A percentile compares a stretch with the other conserved stretches of the same genome.
These are phyloP conservation scores for Starmerella etchellsii DNA, from an alignment of 805 yeast species.

Conservation along the genomic window DNA sequence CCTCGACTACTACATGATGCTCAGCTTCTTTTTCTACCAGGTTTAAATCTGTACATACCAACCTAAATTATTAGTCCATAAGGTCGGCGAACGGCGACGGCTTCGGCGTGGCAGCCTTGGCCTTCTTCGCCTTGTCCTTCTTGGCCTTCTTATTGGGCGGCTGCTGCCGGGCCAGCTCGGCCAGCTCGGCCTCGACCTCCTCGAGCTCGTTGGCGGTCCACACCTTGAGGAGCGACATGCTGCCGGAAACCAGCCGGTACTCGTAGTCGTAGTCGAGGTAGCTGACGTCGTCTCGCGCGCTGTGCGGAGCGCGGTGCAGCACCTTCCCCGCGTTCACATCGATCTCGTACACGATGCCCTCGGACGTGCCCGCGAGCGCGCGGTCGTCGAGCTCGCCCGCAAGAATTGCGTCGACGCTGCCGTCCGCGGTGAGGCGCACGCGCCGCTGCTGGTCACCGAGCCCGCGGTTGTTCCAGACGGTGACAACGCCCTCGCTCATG, in stretches of 20 bases:
- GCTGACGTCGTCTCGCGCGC: slow-evolving; percentile 58
- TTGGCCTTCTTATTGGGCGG: slow-evolving; percentile 7
- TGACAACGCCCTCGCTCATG: slow-evolving; percentile 80
- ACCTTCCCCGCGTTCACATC: slow-evolving; percentile 53
- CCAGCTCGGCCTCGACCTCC: slow-evolving; percentile 1
- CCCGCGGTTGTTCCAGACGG: slow-evolving; percentile 66
- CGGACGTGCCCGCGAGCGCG: slow-evolving; percentile 46
- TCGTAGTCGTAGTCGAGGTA: slow-evolving; percentile 67
- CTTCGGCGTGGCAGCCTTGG: background rate
- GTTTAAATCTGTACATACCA: background rate
- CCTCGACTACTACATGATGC: slow-evolving; percentile 27
- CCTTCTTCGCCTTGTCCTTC: slow-evolving; percentile 5
- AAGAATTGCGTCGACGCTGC: slow-evolving; percentile 57
- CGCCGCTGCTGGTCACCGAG: slow-evolving; percentile 62
- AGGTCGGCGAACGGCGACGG: slow-evolving; percentile 13
- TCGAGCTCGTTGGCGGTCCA: slow-evolving; percentile 39
- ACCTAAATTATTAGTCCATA: background rate
- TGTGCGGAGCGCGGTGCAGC: slow-evolving; percentile 54
- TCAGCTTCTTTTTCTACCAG: background rate
- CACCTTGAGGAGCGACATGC: slow-evolving; percentile 67
- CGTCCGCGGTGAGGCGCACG: slow-evolving; percentile 48
- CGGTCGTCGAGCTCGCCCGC: slow-evolving; percentile 33
- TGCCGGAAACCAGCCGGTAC: slow-evolving; percentile 67
- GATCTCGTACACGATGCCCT: slow-evolving; percentile 58
- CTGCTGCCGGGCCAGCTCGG: slow-evolving; percentile 5